Conservation (phyloP, 2,329 filamentous ascomycete species). For the Penicillium sp. region DNA sequence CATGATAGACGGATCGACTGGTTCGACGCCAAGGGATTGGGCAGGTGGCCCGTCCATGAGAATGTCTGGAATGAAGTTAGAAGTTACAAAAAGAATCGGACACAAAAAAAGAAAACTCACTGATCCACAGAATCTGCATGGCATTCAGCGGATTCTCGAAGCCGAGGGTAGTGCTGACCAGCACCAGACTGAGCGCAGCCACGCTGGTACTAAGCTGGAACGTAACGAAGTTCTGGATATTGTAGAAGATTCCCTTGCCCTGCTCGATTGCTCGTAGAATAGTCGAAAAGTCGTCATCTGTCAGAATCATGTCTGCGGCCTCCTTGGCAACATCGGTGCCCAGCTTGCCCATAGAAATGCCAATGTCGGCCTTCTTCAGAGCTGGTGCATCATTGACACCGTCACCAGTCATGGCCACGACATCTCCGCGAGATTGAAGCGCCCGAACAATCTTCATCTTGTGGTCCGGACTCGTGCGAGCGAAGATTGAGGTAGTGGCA, state of each 20-base stretch:
- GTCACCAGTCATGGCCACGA: conserved; percentile 98
- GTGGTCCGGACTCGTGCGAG: conserved; percentile 91
- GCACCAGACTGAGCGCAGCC: conserved; percentile 81
- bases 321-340: conserved; percentile 98
- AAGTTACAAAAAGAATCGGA: conserved; percentile 1
- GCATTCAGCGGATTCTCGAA: conserved; percentile 95
- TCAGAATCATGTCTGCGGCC: conserved; percentile 81
- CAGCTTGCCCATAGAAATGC: conserved; percentile 90
- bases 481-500: conserved; percentile 86
- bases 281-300: conserved; percentile 82
- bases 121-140: conserved; percentile 99
- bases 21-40: conserved; percentile 92
- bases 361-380: conserved; percentile 94
- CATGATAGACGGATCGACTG: conserved; percentile 92
- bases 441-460: conserved; percentile 96
- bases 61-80: conserved; percentile 62
- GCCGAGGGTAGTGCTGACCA: conserved; percentile 86
- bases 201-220: conserved; percentile 98
- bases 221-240: conserved; percentile 98
- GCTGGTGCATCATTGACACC: conserved; percentile 97
- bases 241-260: conserved; percentile 98
- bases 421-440: conserved; percentile 85
- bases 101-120: conserved; percentile 55
- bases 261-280: conserved; percentile 96
- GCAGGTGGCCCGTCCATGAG: conserved; percentile 99